Evolutionary conservation across 352 stramenopile species (phyloP), one percentile per base, ranked within the genome.

Genomic region (Phytopythium montanum): DNA sequence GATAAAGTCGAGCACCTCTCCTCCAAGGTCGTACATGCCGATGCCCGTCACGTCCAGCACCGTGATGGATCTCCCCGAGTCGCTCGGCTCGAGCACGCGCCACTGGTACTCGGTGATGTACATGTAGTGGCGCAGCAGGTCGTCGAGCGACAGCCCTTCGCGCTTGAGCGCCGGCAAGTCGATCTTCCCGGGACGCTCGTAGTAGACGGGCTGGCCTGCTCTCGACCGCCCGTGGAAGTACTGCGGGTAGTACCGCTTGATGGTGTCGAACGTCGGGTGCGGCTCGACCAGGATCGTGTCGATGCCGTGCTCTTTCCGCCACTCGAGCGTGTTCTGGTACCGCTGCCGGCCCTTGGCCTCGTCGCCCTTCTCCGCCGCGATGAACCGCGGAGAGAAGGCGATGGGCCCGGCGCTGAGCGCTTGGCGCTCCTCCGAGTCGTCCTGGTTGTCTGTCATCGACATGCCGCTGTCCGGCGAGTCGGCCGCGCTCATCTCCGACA

Each of bases 101-200:
- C 88, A 97, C 18, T 96, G 65, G 60, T 95, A 97, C 72, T 97
- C 89, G 41, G 89, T 96, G 62, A 96, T 93, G 73, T 95, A 97
- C 67, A 96, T 93, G 75, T 97, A 97, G 68, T 97, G 89, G 55
- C 78, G 75, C 62, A 96, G 59, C 48, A 97, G 61, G 36, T 95
- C 76, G 63, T 96, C 88, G 49, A 97, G 92, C 29, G 86, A 91
- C 16, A 97, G 68, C 3, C 89, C 89, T 21, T 94, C 85, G 9
- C 83, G 75, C 69, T 95, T 95, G 19, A 97, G 75, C 39, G 85
- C 85, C 21, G 85, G 70, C 13, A 97, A 69, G 54, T 96, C 74
- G 39, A 96, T 97, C 68, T 94, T 94, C 18, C 87, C 85, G 4
- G 86, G 79, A 45, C 88, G 81, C 52, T 95, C 85, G 45, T 93